Conservation (phyloP, 768 basidiomycete genomes). For the Pleurotus ostreatus region DNA sequence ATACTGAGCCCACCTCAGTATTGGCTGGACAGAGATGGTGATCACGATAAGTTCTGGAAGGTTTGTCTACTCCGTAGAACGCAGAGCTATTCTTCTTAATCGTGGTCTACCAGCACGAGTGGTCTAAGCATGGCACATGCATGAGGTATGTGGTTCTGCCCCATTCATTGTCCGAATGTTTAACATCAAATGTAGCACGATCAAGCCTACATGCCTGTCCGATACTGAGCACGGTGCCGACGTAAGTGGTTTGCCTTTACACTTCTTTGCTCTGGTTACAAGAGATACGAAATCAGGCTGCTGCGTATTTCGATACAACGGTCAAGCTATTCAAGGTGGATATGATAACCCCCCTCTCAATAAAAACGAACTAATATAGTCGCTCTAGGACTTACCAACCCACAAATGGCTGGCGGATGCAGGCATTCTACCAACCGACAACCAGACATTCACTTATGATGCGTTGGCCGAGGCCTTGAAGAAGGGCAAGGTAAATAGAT, state of each 20-base stretch:
- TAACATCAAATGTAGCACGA: slow-evolving; percentile 40
- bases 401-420: slow-evolving; percentile 64
- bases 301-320: slow-evolving; percentile 58
- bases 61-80: slow-evolving; percentile 26
- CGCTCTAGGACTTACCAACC: slow-evolving; percentile 59
- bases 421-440: slow-evolving; percentile 70
- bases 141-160: slow-evolving; percentile 29
- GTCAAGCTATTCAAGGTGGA: slow-evolving; percentile 41
- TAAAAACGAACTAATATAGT: neutral
- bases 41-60: slow-evolving; percentile 67
- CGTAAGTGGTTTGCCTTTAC: slow-evolving; percentile 23
- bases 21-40: slow-evolving; percentile 60
- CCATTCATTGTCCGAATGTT: neutral
- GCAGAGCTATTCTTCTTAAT: neutral
- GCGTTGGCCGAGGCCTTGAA: slow-evolving; percentile 51
- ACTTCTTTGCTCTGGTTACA: neutral
- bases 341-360: neutral
- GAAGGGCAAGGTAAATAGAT: slow-evolving; percentile 39
- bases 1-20: slow-evolving; percentile 24
- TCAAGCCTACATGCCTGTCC: slow-evolving; percentile 55
- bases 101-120: slow-evolving; percentile 51
- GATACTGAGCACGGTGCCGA: slow-evolving; percentile 56
- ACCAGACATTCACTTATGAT: slow-evolving; percentile 53
- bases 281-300: slow-evolving; percentile 39
- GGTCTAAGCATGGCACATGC: slow-evolving; percentile 65